phyloP scores from a whole-genome alignment of 2,329 filamentous ascomycete species.

The Calcarisporium arbuscula region DNA sequence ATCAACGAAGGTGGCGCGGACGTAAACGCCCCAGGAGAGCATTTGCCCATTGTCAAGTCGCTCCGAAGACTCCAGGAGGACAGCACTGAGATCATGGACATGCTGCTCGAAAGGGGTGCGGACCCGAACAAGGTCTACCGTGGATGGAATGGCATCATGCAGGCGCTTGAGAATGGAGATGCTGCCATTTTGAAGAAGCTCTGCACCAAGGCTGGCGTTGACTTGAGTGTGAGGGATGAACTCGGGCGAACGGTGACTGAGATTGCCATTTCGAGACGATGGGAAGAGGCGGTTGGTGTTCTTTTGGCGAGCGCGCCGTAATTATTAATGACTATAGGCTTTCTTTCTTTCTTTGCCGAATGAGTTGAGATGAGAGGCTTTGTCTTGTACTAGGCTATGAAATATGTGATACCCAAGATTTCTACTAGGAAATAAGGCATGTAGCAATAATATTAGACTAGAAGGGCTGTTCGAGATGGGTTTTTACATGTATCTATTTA shows the following conservation, averaged over 20 bases:
- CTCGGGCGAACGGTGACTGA: constrained; percentile 47
- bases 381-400: too few relatives aligned
- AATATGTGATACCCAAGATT: too few relatives aligned
- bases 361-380: too few relatives aligned
- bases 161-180: constrained; percentile 60
- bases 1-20: constrained; percentile 57
- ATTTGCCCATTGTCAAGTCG: constrained; percentile 65
- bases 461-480: too few relatives aligned
- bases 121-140: constrained; percentile 64
- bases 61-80: constrained; percentile 50
- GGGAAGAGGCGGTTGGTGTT: constrained; percentile 49
- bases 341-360: too few relatives aligned
- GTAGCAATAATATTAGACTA: too few relatives aligned
- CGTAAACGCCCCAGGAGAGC: constrained; percentile 62
- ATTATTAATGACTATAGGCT: constrained; percentile 2
- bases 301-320: constrained; percentile 31
- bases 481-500: too few relatives aligned
- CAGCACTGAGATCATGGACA: constrained; percentile 54
- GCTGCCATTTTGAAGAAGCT: constrained; percentile 46
- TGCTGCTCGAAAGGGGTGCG: constrained; percentile 56
- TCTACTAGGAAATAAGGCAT: too few relatives aligned
- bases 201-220: constrained; percentile 40
- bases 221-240: constrained; percentile 48
- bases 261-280: constrained; percentile 50
- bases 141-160: constrained; percentile 60